These are phyloP conservation scores for Ilyonectria destructans DNA, from an alignment of 2,329 filamentous ascomycete species.

Conservation along the genomic window DNA sequence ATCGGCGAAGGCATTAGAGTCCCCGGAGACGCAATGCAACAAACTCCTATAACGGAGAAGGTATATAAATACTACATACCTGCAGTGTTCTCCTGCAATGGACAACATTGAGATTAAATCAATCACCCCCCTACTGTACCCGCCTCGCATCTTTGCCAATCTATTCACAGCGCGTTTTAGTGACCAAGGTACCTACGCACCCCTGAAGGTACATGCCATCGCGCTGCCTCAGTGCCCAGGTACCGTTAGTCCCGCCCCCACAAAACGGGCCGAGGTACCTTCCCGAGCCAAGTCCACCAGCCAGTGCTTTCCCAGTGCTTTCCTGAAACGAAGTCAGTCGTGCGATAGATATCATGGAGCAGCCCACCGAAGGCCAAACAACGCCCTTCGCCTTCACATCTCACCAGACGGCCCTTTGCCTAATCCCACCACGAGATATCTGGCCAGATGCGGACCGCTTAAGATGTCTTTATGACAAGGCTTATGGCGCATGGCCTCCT, in stretches of 20 bases:
- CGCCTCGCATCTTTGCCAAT: neutral
- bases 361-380: neutral
- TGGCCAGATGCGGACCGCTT: slow-evolving; percentile 69
- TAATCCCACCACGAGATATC: slow-evolving; percentile 68
- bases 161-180: neutral
- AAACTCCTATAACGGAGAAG: neutral
- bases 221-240: no score
- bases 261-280: neutral
- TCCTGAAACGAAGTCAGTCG: neutral
- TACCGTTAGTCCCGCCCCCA: neutral
- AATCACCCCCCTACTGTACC: neutral
- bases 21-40: neutral
- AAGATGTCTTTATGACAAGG: slow-evolving; percentile 75
- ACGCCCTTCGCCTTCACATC: slow-evolving; percentile 51
- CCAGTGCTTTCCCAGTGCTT: no score
- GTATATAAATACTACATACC: neutral
- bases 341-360: slow-evolving; percentile 34
- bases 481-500: slow-evolving; percentile 75
- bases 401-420: slow-evolving; percentile 73
- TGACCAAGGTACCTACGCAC: neutral
- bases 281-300: neutral
- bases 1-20: neutral
- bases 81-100: neutral
- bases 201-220: no score
- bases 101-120: neutral